Percentiles rank a stretch among this genome's conserved stretches.
These are phyloP conservation scores for Pyrenochaeta sp. DNA, from an alignment of 2,329 filamentous ascomycete genomes.

Conservation along the genomic window DNA sequence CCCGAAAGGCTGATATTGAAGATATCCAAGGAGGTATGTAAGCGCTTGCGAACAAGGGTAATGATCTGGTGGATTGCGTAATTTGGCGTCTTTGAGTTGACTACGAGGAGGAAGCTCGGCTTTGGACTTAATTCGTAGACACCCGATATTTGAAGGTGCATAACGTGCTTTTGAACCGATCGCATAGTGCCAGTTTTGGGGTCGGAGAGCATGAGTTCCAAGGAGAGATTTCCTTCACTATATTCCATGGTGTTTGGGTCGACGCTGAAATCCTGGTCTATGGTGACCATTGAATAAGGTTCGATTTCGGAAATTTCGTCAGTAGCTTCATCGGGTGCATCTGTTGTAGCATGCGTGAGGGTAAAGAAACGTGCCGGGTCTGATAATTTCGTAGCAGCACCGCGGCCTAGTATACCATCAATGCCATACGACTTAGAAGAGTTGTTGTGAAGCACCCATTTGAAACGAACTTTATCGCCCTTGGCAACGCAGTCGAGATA, in stretches of 20 bases:
- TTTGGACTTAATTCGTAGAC: conserved; percentile 10
- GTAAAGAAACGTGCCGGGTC: conserved; percentile 17
- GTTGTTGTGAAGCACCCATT: conserved; percentile 17
- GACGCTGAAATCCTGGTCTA: conserved; percentile 23
- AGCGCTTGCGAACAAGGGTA: conserved; percentile 8
- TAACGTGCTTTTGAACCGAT: conserved; percentile 10
- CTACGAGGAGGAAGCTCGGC: conserved; percentile 19
- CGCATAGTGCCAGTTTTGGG: conserved; percentile 8
- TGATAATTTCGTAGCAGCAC: conserved; percentile 7
- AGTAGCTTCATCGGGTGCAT: conserved; percentile 2
- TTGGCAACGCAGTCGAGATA: conserved; percentile 22
- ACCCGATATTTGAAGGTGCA: conserved; percentile 21
- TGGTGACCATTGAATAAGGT: conserved; percentile 12
- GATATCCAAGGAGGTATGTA: conserved; percentile 14
- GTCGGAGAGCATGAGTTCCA: conserved; percentile 22
- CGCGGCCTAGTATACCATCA: conserved; percentile 5
- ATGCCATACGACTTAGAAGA: conserved; percentile 21
- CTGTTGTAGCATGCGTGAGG: conserved; percentile 9
- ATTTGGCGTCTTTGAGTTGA: conserved; percentile 22
- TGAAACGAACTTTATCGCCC: conserved; percentile 19
- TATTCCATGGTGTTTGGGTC: conserved; percentile 7
- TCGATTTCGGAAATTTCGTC: conserved; percentile 15
- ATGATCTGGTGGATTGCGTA: conserved; percentile 23
- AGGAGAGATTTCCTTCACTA: conserved; percentile 11
- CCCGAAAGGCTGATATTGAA: conserved; percentile 16